Evolutionary conservation across 768 basidiomycete genomes (phyloP).

Genomic region (Tulasnella sp.): DNA sequence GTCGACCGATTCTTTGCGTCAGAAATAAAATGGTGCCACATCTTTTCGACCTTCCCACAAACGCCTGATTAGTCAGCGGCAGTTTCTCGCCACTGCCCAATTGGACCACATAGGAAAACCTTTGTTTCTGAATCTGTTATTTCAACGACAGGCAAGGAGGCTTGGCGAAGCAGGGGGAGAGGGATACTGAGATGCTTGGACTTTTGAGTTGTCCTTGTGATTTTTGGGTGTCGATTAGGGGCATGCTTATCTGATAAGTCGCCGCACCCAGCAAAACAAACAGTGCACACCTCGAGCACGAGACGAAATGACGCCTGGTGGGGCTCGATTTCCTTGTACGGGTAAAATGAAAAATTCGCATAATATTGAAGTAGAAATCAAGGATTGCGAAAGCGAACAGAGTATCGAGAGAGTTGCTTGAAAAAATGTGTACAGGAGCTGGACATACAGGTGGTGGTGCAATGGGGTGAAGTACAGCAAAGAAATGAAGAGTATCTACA

Average conservation of each 20-base stretch:
- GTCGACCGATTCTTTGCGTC: slow-evolving; percentile 17
- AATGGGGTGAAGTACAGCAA: neutral
- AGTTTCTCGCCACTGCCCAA: neutral
- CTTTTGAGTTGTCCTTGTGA: too few relatives aligned
- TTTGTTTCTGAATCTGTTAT: neutral
- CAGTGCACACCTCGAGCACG: neutral
- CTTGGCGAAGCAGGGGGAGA: too few relatives aligned
- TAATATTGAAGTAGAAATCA: neutral
- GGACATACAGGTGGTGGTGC: neutral
- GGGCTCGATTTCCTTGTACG: neutral
- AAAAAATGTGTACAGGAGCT: neutral
- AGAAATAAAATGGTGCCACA: slow-evolving; percentile 21
- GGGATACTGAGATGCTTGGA: too few relatives aligned
- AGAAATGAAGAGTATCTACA: neutral
- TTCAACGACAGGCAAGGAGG: neutral
- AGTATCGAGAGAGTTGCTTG: too few relatives aligned
- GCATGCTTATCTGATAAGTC: too few relatives aligned
- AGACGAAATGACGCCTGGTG: neutral
- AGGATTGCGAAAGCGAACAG: neutral
- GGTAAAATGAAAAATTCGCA: neutral
- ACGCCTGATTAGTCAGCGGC: neutral
- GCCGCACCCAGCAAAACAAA: too few relatives aligned
- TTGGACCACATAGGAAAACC: neutral
- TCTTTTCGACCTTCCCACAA: neutral
- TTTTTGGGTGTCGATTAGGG: too few relatives aligned